A percentile compares a stretch with the other conserved stretches of the same genome.
Evolutionary conservation across 306 rosid genomes (phyloP).

Genomic region (Luffa acutangula): DNA sequence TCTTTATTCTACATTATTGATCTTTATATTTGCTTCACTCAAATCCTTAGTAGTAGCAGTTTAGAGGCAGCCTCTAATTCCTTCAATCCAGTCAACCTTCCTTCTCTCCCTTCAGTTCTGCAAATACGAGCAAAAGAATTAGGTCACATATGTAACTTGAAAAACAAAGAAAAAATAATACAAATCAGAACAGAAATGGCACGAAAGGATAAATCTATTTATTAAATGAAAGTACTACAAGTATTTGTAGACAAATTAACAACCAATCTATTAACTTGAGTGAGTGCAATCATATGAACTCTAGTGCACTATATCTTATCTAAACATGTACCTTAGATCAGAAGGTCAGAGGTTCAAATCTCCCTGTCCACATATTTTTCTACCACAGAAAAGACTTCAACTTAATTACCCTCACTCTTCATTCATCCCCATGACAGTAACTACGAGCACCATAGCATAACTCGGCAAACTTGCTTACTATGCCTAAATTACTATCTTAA

Average conservation of each 20-base stretch:
- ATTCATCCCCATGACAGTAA: too few species aligned
- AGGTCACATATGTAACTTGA: not conserved
- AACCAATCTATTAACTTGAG: too few species aligned
- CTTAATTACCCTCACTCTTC: too few species aligned
- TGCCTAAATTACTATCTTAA: not conserved
- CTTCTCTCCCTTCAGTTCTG: conserved; percentile 3
- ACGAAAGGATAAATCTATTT: not conserved
- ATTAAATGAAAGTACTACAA: not conserved
- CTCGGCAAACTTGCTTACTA: too few species aligned
- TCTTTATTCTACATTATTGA: not conserved
- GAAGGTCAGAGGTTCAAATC: too few species aligned
- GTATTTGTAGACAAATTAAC: not conserved
- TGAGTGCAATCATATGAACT: not conserved
- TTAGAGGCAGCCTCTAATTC: not conserved
- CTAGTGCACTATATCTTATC: not conserved
- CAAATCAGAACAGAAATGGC: not conserved
- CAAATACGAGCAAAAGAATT: not conserved
- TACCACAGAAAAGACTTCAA: too few species aligned
- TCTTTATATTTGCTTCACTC: not conserved
- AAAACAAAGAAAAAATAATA: not conserved
- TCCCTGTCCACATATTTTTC: too few species aligned
- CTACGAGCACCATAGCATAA: too few species aligned
- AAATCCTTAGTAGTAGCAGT: not conserved
- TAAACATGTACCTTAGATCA: too few species aligned
- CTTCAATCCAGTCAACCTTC: not conserved